Percentiles rank a stretch among this genome's conserved stretches.
Evolutionary conservation across 305 asterid species (phyloP).

Genomic region (Lippia alba): DNA sequence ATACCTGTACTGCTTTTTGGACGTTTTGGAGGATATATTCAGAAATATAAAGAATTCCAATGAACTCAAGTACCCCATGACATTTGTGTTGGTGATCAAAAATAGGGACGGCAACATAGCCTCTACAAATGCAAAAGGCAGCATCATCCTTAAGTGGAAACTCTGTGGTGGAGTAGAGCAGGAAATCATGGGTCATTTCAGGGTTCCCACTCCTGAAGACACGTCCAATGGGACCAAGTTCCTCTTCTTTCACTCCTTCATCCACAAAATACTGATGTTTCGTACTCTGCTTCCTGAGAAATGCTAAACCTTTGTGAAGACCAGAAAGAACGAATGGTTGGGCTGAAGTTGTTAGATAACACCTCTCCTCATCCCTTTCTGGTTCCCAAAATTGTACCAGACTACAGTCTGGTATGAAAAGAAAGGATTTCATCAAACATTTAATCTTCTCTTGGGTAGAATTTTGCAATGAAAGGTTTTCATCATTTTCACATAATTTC

Average conservation of each 20-base stretch:
- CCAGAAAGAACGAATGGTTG: too few relatives aligned
- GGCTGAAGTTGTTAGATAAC: too few relatives aligned
- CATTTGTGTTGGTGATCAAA: not conserved
- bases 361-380: too few relatives aligned
- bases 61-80: too few relatives aligned
- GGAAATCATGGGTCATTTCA: not conserved
- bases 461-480: too few relatives aligned
- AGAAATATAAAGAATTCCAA: too few relatives aligned
- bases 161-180: conserved; percentile 9
- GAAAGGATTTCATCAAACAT: not conserved
- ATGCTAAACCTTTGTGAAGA: too few relatives aligned
- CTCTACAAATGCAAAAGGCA: not conserved
- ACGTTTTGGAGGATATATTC: too few relatives aligned
- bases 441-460: not conserved
- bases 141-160: not conserved
- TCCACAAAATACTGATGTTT: not conserved
- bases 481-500: not conserved
- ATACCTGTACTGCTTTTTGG: too few relatives aligned
- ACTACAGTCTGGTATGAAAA: too few relatives aligned
- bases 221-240: not conserved
- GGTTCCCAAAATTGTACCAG: too few relatives aligned
- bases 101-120: not conserved
- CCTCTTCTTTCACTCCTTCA: not conserved
- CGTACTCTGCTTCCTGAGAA: conserved; percentile 4
- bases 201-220: not conserved